Conservation (phyloP, 495 filamentous ascomycete species). For the Neurospora sp. region DNA sequence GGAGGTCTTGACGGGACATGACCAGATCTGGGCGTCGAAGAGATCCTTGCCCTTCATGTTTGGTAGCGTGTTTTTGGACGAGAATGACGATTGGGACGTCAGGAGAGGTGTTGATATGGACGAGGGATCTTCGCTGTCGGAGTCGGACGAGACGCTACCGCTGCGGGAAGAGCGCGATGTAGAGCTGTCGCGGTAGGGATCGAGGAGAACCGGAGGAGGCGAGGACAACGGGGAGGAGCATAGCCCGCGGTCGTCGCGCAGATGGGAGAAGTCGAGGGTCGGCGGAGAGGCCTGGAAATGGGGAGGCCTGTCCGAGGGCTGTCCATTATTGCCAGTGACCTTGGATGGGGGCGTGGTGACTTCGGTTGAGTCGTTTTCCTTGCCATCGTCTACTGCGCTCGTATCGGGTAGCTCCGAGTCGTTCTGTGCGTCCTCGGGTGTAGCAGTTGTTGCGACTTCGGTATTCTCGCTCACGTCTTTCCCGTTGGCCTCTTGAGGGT, state of each 20-base stretch:
- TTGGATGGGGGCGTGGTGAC: not conserved
- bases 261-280: conserved; percentile 5
- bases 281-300: conserved; percentile 16
- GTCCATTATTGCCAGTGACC: not conserved
- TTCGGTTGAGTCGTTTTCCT: not conserved
- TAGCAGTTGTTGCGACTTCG: not conserved
- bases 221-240: conserved; percentile 38
- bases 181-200: conserved; percentile 32
- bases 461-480: not conserved
- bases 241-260: conserved; percentile 3
- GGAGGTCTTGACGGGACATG: conserved; percentile 49
- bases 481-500: conserved; percentile 9
- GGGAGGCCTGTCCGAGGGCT: not conserved
- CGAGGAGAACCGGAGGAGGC: conserved; percentile 32
- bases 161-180: conserved; percentile 16
- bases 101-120: conserved; percentile 25
- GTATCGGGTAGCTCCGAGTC: not conserved
- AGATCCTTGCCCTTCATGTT: conserved; percentile 57
- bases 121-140: conserved; percentile 28
- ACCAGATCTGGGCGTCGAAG: conserved; percentile 57
- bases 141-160: conserved; percentile 18
- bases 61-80: conserved; percentile 25
- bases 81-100: conserved; percentile 31
- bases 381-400: not conserved
- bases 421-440: not conserved